A percentile compares a stretch with the other conserved stretches of the same genome.
Evolutionary conservation across 495 filamentous ascomycete species (phyloP).

Genomic region (Aspergillus wentii): DNA sequence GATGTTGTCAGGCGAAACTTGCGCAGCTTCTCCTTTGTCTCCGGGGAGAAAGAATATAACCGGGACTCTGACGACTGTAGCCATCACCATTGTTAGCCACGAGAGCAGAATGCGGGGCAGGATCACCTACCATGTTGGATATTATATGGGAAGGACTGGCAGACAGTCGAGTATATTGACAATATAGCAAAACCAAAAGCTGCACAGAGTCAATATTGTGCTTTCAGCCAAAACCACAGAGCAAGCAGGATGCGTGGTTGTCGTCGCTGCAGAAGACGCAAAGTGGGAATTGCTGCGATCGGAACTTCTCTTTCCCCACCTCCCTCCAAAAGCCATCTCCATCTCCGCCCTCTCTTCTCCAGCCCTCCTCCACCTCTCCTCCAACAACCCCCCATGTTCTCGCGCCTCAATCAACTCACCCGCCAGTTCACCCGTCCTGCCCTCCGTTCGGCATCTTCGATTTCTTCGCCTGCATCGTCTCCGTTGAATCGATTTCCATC

Average conservation of each 20-base stretch:
- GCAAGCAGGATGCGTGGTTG: no score
- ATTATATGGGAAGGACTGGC: no score
- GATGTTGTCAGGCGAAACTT: conserved; percentile 93
- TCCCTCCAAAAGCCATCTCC: not conserved
- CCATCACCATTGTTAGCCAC: not conserved
- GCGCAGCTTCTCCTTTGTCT: conserved; percentile 78
- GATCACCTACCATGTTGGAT: conserved; percentile 1
- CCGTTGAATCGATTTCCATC: conserved; percentile 15
- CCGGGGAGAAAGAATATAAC: conserved; percentile 87
- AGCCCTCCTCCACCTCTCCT: not conserved
- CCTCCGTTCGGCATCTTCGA: conserved; percentile 40
- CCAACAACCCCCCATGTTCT: conserved; percentile 54
- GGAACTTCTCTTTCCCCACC: no score
- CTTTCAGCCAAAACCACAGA: no score
- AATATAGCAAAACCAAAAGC: no score
- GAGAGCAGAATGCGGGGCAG: conserved; percentile 5
- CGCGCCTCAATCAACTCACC: conserved; percentile 65
- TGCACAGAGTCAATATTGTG: no score
- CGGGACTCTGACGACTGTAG: conserved; percentile 65
- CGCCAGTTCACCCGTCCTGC: conserved; percentile 65
- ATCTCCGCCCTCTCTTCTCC: conserved; percentile 2
- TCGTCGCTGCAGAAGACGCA: no score
- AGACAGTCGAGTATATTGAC: no score
- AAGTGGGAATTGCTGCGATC: no score
- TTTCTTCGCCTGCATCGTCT: conserved; percentile 36